Conservation (phyloP, 225 moss, liverwort and hornwort genomes). For the Climacium dendroides region DNA sequence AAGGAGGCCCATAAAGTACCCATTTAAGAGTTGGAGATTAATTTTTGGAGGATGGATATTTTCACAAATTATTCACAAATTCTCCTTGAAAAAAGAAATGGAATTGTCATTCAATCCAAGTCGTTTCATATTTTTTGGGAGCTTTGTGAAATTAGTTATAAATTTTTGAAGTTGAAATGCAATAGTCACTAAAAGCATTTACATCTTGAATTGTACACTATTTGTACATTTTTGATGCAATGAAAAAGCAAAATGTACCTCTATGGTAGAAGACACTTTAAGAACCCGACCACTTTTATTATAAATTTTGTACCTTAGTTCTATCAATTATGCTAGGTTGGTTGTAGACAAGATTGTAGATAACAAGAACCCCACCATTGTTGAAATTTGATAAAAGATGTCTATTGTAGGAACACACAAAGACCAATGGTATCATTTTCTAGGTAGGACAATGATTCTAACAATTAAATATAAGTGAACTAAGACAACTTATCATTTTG, state of each 20-base stretch:
- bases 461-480: too few species aligned
- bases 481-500: too few species aligned
- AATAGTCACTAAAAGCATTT: background rate
- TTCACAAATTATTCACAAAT: too few species aligned
- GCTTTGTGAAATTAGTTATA: background rate
- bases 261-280: accelerated
- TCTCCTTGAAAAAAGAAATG: too few species aligned
- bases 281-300: background rate
- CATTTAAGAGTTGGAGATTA: too few species aligned
- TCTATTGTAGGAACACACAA: too few species aligned
- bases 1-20: background rate
- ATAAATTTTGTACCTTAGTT: background rate
- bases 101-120: background rate
- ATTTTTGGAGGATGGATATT: too few species aligned
- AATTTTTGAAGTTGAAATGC: background rate
- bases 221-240: background rate
- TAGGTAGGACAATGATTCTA: too few species aligned
- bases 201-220: background rate
- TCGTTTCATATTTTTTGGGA: background rate
- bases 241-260: background rate
- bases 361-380: background rate
- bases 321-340: background rate
- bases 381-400: background rate
- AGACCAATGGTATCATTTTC: too few species aligned
- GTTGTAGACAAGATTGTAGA: background rate